Evolutionary conservation across 2,329 filamentous ascomycete genomes (phyloP), one percentile per base, ranked within the genome.

Genomic region (Paraphaeosphaeria sporulosa): DNA sequence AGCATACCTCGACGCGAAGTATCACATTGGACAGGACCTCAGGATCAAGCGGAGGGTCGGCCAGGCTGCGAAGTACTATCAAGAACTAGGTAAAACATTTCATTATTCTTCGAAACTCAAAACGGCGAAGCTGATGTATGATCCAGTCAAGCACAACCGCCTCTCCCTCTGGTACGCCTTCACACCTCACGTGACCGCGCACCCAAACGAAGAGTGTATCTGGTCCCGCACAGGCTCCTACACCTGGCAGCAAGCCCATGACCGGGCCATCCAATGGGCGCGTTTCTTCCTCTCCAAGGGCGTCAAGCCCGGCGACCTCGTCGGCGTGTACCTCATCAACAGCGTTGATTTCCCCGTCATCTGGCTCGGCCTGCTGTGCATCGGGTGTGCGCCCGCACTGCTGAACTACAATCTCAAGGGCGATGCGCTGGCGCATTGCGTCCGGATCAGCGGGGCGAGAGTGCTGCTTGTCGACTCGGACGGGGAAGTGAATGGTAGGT

Each of bases 351-450:
- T 91, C 65, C 70, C 89, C 9, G 84, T 90, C 42, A 84, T 86
- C 4, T 90, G 88, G 89, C 70, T 91, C 38, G 89, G 84, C 0
- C 76, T 90, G 2, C 84, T 85, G 80, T 84, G 86, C 21, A 86
- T 91, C 54, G 89, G 89, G 1, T 87, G 86, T 32, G 87, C 87
- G 0, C 89, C 90, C 0, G 89, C 89, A 1, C 84, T 90, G 73
- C 86, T 92, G 68, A 92, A 92, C 72, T 86, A 89, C 73, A 88
- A 91, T 65, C 80, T 92, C 3, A 81, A 83, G 19, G 86, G 84
- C 0, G 83, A 87, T 49, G 86, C 87, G 1, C 74, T 92, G 58
- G 64, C 90, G 27, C 89, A 92, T 72, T 91, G 89, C 65, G 68
- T 91, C 19, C 82, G 80, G 53, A 80, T 90, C 52, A 85, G 85